A percentile compares a stretch with the other conserved stretches of the same genome.
phyloP scores from a whole-genome alignment of 495 filamentous ascomycete genomes.

The Paragyromitra xinjiangensis region DNA sequence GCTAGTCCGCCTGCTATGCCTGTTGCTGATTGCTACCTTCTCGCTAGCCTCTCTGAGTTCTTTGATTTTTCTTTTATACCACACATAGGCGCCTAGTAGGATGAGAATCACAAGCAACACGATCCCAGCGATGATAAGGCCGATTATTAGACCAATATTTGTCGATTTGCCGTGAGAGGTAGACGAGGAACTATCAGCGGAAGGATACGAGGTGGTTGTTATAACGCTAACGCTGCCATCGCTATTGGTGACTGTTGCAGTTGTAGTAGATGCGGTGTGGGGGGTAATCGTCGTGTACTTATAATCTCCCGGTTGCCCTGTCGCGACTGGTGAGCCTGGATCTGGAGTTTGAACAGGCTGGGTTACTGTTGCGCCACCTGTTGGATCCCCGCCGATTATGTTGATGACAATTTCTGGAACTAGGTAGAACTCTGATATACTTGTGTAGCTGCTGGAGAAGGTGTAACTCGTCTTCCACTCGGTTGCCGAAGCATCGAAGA shows the following conservation, averaged over 20 bases:
- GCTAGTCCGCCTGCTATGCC: conserved; percentile 66
- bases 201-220: conserved; percentile 61
- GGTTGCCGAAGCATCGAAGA: conserved; percentile 71
- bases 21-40: conserved; percentile 70
- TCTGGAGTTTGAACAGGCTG: conserved; percentile 69
- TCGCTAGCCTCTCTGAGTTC: conserved; percentile 74
- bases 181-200: conserved; percentile 29
- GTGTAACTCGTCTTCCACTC: conserved; percentile 69
- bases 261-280: conserved; percentile 58
- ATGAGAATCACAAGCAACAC: conserved; percentile 68
- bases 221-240: conserved; percentile 69
- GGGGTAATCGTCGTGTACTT: conserved; percentile 68
- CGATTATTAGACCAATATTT: conserved; percentile 71
- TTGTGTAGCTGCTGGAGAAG: conserved; percentile 55
- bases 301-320: conserved; percentile 68
- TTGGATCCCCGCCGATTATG: conserved; percentile 69
- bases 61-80: conserved; percentile 53
- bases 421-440: conserved; percentile 61
- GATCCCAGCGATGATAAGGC: conserved; percentile 70
- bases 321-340: conserved; percentile 73
- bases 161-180: conserved; percentile 50
- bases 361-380: conserved; percentile 73
- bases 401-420: conserved; percentile 70
- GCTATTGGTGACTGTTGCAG: conserved; percentile 70
- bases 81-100: conserved; percentile 59